Evolutionary conservation across 257 asterid genomes (phyloP), one percentile per base, ranked within the genome.

Genomic region (Eucommia ulmoides): DNA sequence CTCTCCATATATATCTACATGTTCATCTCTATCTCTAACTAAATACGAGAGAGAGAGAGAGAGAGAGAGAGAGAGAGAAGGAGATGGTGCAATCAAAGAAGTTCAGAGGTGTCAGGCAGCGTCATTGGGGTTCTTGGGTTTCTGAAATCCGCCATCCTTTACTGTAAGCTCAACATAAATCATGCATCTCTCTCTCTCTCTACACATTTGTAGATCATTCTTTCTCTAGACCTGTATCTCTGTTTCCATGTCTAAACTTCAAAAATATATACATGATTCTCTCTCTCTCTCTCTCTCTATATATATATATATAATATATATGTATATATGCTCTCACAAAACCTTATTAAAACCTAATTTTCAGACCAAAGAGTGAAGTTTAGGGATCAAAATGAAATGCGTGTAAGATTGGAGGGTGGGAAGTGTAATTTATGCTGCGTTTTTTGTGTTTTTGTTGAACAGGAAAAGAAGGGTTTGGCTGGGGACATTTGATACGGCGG

Each of bases 81-180:
- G 16, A 35, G 15, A 79, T 86, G 96, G 94, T 74, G 58, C 88
- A 76, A 8, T 47, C 82, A 1, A 86, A 65, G 71, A 87, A 87
- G 63, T 87, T 56, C 52, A 73, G 96, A 68, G 94, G 96, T 41
- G 96, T 87, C 69, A 70, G 96, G 59, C 96, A 87, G 46, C 93
- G 96, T 53, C 93, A 87, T 50, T 87, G 94, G 96, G 96, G 96
- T 38, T 83, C 96, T 53, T 87, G 96, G 96, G 96, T 87, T 52
- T 87, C 96, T 29, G 96, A 87, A 69, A 87, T 83, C 59, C 44
- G n/a, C n/a, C n/a, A n/a, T n/a, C n/a, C n/a, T n/a, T n/a, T n/a
- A n/a, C n/a, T n/a, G n/a, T n/a, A n/a, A 35, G 5, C n/a, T 3
- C 15, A 10, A 9, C n/a, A 35, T 3, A 35, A 9, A 35, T 2